A percentile compares a stretch with the other conserved stretches of the same genome.
Evolutionary conservation across 2,329 filamentous ascomycete species (phyloP).

Genomic region (Tolypocladium amazonense): DNA sequence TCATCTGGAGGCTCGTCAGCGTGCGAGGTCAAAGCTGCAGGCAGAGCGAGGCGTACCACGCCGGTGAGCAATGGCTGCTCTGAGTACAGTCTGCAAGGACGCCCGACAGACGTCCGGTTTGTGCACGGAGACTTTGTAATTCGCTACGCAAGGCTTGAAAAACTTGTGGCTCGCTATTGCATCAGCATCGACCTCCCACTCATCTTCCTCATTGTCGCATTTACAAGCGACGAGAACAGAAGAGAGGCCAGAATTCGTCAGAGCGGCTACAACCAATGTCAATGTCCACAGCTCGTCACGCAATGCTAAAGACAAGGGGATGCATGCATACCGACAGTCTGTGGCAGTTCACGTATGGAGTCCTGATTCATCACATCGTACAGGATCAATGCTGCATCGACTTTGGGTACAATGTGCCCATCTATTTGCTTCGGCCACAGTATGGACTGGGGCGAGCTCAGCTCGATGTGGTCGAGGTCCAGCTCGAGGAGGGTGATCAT

Average conservation of each 20-base stretch:
- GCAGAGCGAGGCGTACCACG: constrained; percentile 45
- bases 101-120: constrained; percentile 62
- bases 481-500: constrained; percentile 54
- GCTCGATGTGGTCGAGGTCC: constrained; percentile 54
- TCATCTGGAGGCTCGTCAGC: constrained; percentile 20
- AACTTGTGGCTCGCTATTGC: constrained; percentile 49
- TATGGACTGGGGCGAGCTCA: constrained; percentile 44
- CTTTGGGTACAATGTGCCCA: constrained; percentile 59
- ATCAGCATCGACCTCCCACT: constrained; percentile 61
- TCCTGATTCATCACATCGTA: constrained; percentile 78
- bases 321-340: constrained; percentile 55
- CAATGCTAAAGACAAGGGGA: constrained; percentile 3
- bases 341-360: constrained; percentile 63
- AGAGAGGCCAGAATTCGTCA: constrained; percentile 63
- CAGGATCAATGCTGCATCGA: constrained; percentile 76
- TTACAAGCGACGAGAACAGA: constrained; percentile 80
- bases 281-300: background rate
- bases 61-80: constrained; percentile 55
- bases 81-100: constrained; percentile 66
- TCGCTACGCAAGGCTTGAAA: constrained; percentile 59
- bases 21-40: background rate
- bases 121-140: constrained; percentile 62
- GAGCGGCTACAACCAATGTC: constrained; percentile 44
- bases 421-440: constrained; percentile 59
- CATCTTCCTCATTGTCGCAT: constrained; percentile 65